Base-by-base conservation (phyloP, 2,329 filamentous ascomycete species). In the Clarireedia sp. region DNA sequence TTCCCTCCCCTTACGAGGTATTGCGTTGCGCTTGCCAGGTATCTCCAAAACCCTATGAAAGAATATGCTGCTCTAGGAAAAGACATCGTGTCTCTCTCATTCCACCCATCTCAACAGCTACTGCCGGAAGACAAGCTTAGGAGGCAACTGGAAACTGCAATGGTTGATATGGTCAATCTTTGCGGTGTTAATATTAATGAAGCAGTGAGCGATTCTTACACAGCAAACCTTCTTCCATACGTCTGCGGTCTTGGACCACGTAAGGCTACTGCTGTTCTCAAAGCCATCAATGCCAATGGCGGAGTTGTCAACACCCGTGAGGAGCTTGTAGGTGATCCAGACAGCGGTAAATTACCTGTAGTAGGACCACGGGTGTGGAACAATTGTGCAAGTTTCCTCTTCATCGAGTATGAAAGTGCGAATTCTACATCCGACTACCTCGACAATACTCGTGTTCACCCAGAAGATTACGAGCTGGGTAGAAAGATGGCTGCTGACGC, bases 401-500 rank as follows among this genome's bases (percentile, higher is more conserved):
- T 84, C 68, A 89, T 99, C 58, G 85, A 88, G 53, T 96, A 90
- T 67, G 91, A 96, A 62, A 79, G 83, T n/a, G 83, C 85, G 14
- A 90, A 89, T 64, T 80, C 85, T 1, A 80, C 87, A 14, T 89
- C 91, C 0, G 94, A 99, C 68, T 95, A 95, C 57, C 78, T 99
- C 24, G 94, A 99, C 72, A 95, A 94, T 68, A 99, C 94, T 47
- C 88, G 94, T 75, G 90, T 99, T 17, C 94, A 99, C 67, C 94
- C 94, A 1, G 94, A 99, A 74, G 94, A 99, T 69, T 99, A 99
- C 71, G 94, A 99, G 64, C 85, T 99, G 59, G 94, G 90, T 48
- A 89, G 92, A 64, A 99, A 99, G 74, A 97, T 99, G 86, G 94
- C 94, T 19, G 94, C 94, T 3, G 94, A 99, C 75, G 94, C 94